Evolutionary conservation across 2,329 filamentous ascomycete genomes (phyloP).

Genomic region (Colletotrichum lentis): DNA sequence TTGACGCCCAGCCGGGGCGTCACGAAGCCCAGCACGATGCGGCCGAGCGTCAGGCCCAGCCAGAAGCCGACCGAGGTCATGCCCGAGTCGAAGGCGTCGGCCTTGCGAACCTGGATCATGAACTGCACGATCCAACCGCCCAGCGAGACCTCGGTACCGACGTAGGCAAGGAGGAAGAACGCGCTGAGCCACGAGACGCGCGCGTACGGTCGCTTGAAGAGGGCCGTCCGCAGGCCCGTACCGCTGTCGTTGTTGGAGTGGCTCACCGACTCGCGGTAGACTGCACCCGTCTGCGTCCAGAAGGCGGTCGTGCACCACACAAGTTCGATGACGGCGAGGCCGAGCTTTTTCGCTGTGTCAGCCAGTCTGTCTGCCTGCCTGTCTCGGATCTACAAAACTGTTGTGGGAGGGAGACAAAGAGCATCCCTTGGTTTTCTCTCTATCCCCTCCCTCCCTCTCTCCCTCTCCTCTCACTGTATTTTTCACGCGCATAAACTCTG

Average conservation of each 20-base stretch:
- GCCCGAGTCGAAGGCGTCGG: conserved; percentile 71
- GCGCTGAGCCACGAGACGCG: conserved; percentile 75
- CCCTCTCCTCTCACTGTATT: too few relatives aligned
- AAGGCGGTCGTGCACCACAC: conserved; percentile 60
- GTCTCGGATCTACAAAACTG: too few relatives aligned
- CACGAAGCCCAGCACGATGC: conserved; percentile 75
- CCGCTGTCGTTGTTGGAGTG: conserved; percentile 40
- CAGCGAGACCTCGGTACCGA: conserved; percentile 77
- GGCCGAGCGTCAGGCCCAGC: conserved; percentile 78
- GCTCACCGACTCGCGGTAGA: conserved; percentile 56
- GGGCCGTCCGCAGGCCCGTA: conserved; percentile 48
- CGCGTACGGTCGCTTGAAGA: conserved; percentile 54
- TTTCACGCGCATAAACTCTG: too few relatives aligned
- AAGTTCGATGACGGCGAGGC: conserved; percentile 63
- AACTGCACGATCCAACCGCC: conserved; percentile 87
- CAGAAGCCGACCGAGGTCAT: conserved; percentile 83
- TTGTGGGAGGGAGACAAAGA: not conserved
- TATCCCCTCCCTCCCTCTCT: too few relatives aligned
- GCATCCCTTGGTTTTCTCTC: too few relatives aligned
- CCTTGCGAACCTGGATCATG: conserved; percentile 79
- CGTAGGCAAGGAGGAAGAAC: conserved; percentile 77
- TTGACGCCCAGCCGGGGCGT: conserved; percentile 78
- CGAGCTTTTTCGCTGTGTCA: conserved; percentile 52
- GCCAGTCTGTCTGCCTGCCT: not conserved
- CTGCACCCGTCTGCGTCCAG: conserved; percentile 63